Evolutionary conservation across 495 filamentous ascomycete genomes (phyloP).

Genomic region (Darksidea phi): DNA sequence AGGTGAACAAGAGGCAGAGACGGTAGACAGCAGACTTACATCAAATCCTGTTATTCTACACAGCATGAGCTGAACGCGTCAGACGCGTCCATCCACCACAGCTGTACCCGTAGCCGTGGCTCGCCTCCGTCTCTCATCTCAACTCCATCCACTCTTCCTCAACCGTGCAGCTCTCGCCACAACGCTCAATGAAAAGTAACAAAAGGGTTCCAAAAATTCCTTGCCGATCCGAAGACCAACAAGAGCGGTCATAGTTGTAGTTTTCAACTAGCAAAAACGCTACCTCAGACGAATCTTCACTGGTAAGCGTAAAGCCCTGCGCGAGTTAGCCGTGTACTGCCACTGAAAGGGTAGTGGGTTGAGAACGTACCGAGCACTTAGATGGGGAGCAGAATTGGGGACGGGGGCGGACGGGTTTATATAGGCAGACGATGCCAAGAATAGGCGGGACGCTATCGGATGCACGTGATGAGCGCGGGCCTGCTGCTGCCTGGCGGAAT

Average conservation of each 20-base stretch:
- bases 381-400: not conserved
- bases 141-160: slow-evolving; percentile 13
- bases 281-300: slow-evolving; percentile 36
- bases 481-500: not conserved
- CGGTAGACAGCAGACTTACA: too few relatives aligned
- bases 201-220: slow-evolving; percentile 24
- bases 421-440: too few relatives aligned
- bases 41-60: too few relatives aligned
- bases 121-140: too few relatives aligned
- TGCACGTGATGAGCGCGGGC: too few relatives aligned
- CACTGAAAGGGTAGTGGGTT: not conserved
- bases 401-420: too few relatives aligned
- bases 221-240: slow-evolving; percentile 30
- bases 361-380: slow-evolving; percentile 4
- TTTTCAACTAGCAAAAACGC: slow-evolving; percentile 36
- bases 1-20: too few relatives aligned
- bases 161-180: slow-evolving; percentile 9
- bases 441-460: too few relatives aligned
- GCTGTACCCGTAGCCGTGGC: too few relatives aligned
- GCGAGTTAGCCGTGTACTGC: slow-evolving; percentile 1
- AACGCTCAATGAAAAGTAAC: slow-evolving; percentile 25
- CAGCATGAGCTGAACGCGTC: too few relatives aligned
- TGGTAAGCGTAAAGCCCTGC: slow-evolving; percentile 25
- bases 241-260: slow-evolving; percentile 34
- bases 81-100: too few relatives aligned